Evolutionary conservation across 2,329 filamentous ascomycete species (phyloP), one percentile per base, ranked within the genome.

Genomic region (Chaetomium globosum): DNA sequence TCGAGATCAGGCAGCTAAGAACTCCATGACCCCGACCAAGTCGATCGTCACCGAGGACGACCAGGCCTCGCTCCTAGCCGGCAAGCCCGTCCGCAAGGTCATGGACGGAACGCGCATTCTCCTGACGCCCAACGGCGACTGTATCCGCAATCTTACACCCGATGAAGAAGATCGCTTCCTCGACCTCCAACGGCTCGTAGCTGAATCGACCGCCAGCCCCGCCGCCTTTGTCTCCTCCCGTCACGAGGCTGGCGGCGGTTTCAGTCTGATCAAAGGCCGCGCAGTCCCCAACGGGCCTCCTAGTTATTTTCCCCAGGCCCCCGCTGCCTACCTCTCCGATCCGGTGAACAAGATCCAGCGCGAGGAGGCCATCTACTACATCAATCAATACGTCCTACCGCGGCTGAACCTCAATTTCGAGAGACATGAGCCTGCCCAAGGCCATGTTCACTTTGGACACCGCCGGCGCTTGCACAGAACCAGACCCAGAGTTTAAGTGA

Each of bases 91-190:
- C 9, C 84, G 82, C 66, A 89, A 89, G 74, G 77, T 87, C 48
- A 80, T 87, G 1, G 87, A 89, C 67, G 87, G 86, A 63, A 83
- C 84, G 74, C 83, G 89, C 30, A 87, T 90, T 68, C 83, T 93
- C 70, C 85, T 93, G 60, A 93, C 90, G 0, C 89, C 90, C 0
- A 87, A 89, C 67, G 90, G 91, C 12, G 88, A 91, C 68, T 91
- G 89, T 73, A 81, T 94, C n/a, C 87, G 89, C 69, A 89, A 90
- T 65, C 77, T 95, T 61, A 87, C 83, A 1, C 78, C 83, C 4
- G 85, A 89, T 51, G 87, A 93, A 68, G 90, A 93, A 73, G 81
- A 88, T 39, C 83, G 84, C 4, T 93, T 90, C 69, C 79, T 94
- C 12, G 81, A 86, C 59, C 82, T 94, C 5, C 91, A 94, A 75